Percentiles rank a stretch among this genome's conserved stretches.
Evolutionary conservation across 176 grass and related monocot species (phyloP).

Genomic region (Microstegium vimineum): DNA sequence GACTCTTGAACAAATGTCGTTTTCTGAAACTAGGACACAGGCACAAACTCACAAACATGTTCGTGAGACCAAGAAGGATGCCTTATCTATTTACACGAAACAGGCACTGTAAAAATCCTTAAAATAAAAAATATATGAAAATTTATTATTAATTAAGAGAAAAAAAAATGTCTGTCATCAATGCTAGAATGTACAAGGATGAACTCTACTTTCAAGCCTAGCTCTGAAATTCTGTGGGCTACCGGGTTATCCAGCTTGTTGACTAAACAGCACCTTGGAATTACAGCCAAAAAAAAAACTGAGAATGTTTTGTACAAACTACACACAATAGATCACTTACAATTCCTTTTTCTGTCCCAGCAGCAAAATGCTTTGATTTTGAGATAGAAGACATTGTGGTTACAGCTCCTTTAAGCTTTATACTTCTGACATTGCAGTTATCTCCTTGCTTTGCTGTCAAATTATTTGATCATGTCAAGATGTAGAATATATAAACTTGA

Average conservation of each 20-base stretch:
- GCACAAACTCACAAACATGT: background rate
- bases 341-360: slow-evolving; percentile 82
- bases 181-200: too few species aligned
- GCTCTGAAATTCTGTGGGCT: background rate
- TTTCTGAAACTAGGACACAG: background rate
- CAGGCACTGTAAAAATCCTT: background rate
- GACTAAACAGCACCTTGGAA: background rate
- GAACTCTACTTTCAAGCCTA: too few species aligned
- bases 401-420: slow-evolving; percentile 78
- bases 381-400: slow-evolving; percentile 51
- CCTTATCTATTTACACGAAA: background rate
- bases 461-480: background rate
- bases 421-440: slow-evolving; percentile 45
- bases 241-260: background rate
- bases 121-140: background rate
- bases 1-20: background rate
- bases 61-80: background rate
- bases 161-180: too few species aligned
- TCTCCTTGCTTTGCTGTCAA: slow-evolving; percentile 79
- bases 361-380: slow-evolving; percentile 65
- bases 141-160: background rate
- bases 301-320: background rate
- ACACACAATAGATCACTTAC: slow-evolving; percentile 44
- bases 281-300: background rate
- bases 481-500: slow-evolving; percentile 4